Conservation (phyloP, 1,139 yeast genomes). For the Debaryomyces udenii region DNA sequence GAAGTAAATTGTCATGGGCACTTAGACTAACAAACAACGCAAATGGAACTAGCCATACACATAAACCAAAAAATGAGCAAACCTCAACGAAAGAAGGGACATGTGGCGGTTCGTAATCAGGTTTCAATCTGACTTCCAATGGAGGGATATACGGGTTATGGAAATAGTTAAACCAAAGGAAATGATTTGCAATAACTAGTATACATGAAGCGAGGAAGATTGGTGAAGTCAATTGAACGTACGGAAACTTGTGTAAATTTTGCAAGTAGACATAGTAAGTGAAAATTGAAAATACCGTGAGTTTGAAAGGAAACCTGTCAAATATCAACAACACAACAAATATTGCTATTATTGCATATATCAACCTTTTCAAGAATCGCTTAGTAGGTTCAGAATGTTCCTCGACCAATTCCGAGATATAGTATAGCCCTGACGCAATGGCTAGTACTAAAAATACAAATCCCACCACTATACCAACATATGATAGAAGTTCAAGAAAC, state of each 20-base stretch:
- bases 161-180: slow-evolving; percentile 88
- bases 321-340: slow-evolving; percentile 61
- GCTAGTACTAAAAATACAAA: slow-evolving; percentile 64
- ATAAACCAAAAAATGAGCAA: slow-evolving; percentile 89
- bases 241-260: slow-evolving; percentile 81
- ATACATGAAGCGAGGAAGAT: slow-evolving; percentile 71
- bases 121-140: slow-evolving; percentile 56
- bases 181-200: slow-evolving; percentile 78
- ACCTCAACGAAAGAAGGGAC: slow-evolving; percentile 86
- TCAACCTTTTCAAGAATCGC: slow-evolving; percentile 62
- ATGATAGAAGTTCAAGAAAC: slow-evolving; percentile 53
- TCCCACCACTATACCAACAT: slow-evolving; percentile 73
- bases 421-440: slow-evolving; percentile 86
- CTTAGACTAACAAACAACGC: slow-evolving; percentile 88
- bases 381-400: slow-evolving; percentile 89
- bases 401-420: slow-evolving; percentile 88
- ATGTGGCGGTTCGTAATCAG: slow-evolving; percentile 64
- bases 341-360: slow-evolving; percentile 57
- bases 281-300: slow-evolving; percentile 64
- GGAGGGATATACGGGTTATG: slow-evolving; percentile 66
- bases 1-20: slow-evolving; percentile 89
- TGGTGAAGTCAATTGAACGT: slow-evolving; percentile 73
- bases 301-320: slow-evolving; percentile 77
- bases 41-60: slow-evolving; percentile 94
- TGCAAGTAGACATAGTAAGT: slow-evolving; percentile 76